Conservation (phyloP, 345 rosid genomes). For the Ceriops zippeliana region DNA sequence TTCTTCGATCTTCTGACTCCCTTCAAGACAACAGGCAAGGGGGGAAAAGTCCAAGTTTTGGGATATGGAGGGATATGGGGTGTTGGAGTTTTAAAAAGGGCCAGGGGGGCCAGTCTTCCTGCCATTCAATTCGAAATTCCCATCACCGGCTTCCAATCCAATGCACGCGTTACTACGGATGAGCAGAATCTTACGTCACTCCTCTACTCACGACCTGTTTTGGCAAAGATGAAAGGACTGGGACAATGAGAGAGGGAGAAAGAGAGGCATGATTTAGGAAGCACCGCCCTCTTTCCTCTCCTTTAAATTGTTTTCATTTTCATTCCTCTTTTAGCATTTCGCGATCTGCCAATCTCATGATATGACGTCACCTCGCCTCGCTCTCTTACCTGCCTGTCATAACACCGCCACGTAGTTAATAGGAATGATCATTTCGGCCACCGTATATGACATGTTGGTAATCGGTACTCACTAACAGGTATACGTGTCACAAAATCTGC, state of each 20-base stretch:
- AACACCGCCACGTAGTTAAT: no score
- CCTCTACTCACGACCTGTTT: background rate
- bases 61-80: background rate
- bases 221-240: conserved; percentile 14
- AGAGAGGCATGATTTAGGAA: background rate
- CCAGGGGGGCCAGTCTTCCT: no score
- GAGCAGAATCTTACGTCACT: conserved; percentile 40
- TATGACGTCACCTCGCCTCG: background rate
- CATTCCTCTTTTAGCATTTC: background rate
- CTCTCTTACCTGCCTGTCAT: background rate
- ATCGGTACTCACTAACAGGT: no score
- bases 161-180: conserved; percentile 34
- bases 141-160: conserved; percentile 58
- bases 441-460: no score
- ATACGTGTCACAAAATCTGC: no score
- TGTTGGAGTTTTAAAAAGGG: background rate
- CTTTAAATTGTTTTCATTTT: background rate
- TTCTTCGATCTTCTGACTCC: no score
- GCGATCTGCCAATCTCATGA: background rate
- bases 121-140: conserved; percentile 21
- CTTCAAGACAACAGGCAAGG: background rate
- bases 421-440: no score
- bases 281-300: background rate
- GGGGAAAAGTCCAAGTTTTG: background rate
- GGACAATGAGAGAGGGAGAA: no score